Conservation (phyloP, 805 yeast genomes). For the Candida yuanshanica region DNA sequence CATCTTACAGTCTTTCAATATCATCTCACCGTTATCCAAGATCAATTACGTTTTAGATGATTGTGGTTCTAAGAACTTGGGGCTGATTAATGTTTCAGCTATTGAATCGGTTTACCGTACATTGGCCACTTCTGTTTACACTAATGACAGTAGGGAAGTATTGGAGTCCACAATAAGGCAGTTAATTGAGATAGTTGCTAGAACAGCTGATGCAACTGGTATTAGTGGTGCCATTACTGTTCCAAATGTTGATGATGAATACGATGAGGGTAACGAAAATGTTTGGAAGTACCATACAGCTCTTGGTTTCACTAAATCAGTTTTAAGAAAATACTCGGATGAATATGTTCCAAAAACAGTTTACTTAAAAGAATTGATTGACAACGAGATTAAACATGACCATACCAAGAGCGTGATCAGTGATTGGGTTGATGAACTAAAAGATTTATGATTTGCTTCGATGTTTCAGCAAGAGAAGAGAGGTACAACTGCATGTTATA, state of each 20-base stretch:
- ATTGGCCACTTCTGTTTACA: slow-evolving; percentile 22
- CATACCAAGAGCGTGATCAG: slow-evolving; percentile 24
- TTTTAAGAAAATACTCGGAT: slow-evolving; percentile 39
- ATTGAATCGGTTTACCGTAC: slow-evolving; percentile 38
- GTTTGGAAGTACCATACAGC: slow-evolving; percentile 38
- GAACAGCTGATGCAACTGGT: slow-evolving; percentile 17
- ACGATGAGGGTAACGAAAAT: slow-evolving; percentile 28
- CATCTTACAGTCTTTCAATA: slow-evolving; percentile 40
- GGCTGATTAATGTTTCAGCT: slow-evolving; percentile 40
- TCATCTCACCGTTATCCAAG: slow-evolving; percentile 37
- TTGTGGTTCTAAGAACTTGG: slow-evolving; percentile 26
- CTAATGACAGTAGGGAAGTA: slow-evolving; percentile 17
- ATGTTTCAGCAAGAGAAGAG: background rate
- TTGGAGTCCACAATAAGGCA: slow-evolving; percentile 26
- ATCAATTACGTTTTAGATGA: slow-evolving; percentile 38
- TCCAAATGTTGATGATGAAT: slow-evolving; percentile 23
- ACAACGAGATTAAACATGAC: slow-evolving; percentile 27
- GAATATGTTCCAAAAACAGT: slow-evolving; percentile 31
- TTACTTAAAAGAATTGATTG: slow-evolving; percentile 30
- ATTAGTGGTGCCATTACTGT: slow-evolving; percentile 19
- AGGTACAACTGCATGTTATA: background rate
- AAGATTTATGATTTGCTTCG: slow-evolving; percentile 9
- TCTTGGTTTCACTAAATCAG: slow-evolving; percentile 32
- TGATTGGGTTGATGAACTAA: slow-evolving; percentile 31
- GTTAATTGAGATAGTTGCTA: slow-evolving; percentile 20